Conservation (phyloP, 1,284 basidiomycete species). For the Malassezia japonica region DNA sequence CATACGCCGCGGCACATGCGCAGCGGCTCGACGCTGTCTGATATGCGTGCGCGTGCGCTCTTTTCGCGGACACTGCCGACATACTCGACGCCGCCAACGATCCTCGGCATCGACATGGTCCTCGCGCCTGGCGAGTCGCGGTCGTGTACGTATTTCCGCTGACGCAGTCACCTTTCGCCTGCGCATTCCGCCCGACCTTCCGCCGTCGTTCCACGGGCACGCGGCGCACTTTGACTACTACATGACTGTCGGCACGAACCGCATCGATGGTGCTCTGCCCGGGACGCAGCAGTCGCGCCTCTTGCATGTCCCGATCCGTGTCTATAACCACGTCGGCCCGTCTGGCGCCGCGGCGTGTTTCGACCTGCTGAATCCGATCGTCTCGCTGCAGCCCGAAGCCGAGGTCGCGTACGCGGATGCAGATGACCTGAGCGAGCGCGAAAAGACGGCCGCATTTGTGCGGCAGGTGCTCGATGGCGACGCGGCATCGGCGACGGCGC, state of each 20-base stretch:
- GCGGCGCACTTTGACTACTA: slow-evolving; percentile 77
- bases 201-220: slow-evolving; percentile 79
- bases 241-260: slow-evolving; percentile 73
- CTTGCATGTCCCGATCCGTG: slow-evolving; percentile 74
- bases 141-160: slow-evolving; percentile 58
- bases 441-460: neutral
- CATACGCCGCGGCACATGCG: slow-evolving; percentile 25
- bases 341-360: slow-evolving; percentile 49
- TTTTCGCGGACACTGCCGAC: slow-evolving; percentile 59
- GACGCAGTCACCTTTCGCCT: slow-evolving; percentile 24
- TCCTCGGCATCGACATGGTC: slow-evolving; percentile 70
- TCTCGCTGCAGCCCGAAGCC: slow-evolving; percentile 36
- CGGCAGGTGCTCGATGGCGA: neutral
- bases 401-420: neutral
- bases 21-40: slow-evolving; percentile 57
- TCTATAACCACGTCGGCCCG: slow-evolving; percentile 65
- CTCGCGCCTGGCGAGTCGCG: slow-evolving; percentile 69
- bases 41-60: slow-evolving; percentile 49
- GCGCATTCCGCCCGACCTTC: slow-evolving; percentile 58
- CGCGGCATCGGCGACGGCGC: neutral
- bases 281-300: slow-evolving; percentile 58
- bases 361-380: slow-evolving; percentile 50
- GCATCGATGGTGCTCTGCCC: slow-evolving; percentile 39
- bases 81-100: slow-evolving; percentile 67
- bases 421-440: neutral